Base-by-base conservation (phyloP, 129 eudicot species). In the Solidago caesia region DNA sequence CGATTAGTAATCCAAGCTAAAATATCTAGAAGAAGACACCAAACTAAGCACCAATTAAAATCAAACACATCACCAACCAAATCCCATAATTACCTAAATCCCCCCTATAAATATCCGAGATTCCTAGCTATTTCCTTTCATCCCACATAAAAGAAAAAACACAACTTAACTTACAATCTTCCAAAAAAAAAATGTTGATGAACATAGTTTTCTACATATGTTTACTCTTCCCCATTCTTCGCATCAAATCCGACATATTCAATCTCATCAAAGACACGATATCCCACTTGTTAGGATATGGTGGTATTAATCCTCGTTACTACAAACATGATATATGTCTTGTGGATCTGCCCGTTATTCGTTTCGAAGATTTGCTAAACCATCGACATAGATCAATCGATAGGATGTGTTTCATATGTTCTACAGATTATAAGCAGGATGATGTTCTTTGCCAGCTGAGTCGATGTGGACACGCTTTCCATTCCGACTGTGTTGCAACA, bases 401-500 rank as follows among this genome's bases (percentile, higher is more conserved):
- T 0, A 68, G 75, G 43, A 76, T 76, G 69, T 76, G 80, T 25
- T 58, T 57, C 61, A 57, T 76, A 0, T 76, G 80, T 61, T 44
- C 80, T 51, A 10, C 2, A 4, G 80, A 68, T 76, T 76, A 76
- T 51, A 27, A 76, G 1, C 27, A 57, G 43, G 68, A 45, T 4
- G 80, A 76, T 21, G 60, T 47, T 10, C 51, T 76, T 10, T 68
- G 69, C 49, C 80, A 68, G 69, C 75, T 76, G 6, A 76, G 80
- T 8, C 56, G 80, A 15, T 76, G 75, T 7, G 74, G 80, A 4
- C 74, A 76, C 14, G 74, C 27, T 3, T 68, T 68, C 7, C 80
- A 76, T 39, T 68, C 80, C 9, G 69, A 68, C 2, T 76, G 80
- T 5, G 75, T 76, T 44, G 80, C 68, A 33, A 76, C 57, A 57